These are phyloP conservation scores for Neurospora pannonica DNA, from an alignment of 495 filamentous ascomycete species.

Conservation along the genomic window DNA sequence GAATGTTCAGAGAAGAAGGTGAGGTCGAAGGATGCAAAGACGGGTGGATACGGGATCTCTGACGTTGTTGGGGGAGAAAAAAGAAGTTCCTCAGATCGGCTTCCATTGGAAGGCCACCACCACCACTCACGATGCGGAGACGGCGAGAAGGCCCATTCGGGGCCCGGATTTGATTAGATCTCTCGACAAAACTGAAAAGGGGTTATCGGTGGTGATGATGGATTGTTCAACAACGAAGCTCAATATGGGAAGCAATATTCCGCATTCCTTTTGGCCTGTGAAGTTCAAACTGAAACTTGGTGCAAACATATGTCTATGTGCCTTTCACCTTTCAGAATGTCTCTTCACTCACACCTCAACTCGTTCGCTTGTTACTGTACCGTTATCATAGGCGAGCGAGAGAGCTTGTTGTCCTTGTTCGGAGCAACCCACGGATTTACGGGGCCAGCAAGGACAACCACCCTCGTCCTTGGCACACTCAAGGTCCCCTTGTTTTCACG, in stretches of 20 bases:
- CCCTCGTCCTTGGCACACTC: not conserved
- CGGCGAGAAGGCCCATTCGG: not conserved
- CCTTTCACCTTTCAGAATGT: not conserved
- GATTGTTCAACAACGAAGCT: not conserved
- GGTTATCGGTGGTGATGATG: not conserved
- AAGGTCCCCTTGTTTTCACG: not conserved
- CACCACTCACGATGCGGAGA: not conserved
- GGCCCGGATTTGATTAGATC: not conserved
- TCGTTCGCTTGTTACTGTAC: not conserved
- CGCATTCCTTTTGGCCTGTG: not conserved
- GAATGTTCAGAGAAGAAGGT: not conserved
- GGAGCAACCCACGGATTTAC: not conserved
- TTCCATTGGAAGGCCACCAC: not conserved
- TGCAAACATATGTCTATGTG: not conserved
- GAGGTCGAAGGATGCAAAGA: not conserved
- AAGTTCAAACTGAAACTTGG: not conserved
- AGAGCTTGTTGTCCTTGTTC: not conserved
- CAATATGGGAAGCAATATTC: not conserved
- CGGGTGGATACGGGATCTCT: not conserved
- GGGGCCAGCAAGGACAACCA: not conserved
- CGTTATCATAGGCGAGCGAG: not conserved
- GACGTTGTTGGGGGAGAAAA: not conserved
- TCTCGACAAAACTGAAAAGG: not conserved
- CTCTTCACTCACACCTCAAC: not conserved
- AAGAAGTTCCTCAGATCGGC: not conserved